These are phyloP conservation scores for Coemansia sp. DNA, from an alignment of 192 early-diverging fungal species.

Conservation along the genomic window DNA sequence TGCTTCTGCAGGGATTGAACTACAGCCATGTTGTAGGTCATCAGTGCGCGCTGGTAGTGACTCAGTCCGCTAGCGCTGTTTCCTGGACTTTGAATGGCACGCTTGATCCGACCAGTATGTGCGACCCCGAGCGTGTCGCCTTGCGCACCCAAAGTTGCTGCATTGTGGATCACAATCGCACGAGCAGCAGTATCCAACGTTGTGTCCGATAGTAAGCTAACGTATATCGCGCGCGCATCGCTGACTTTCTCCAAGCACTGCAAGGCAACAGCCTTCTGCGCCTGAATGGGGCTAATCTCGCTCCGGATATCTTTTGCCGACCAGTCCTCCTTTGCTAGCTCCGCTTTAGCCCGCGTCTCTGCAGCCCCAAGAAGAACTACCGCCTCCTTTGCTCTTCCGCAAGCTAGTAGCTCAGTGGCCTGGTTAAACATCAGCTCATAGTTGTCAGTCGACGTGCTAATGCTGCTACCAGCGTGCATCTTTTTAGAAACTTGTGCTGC, in stretches of 20 bases:
- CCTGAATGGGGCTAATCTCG: conserved; percentile 41
- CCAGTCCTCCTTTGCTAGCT: conserved; percentile 27
- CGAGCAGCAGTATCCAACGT: conserved; percentile 21
- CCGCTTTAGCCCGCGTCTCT: conserved; percentile 12
- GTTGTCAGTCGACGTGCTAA: neutral
- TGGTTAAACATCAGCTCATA: conserved; percentile 48
- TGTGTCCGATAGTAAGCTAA: conserved; percentile 8
- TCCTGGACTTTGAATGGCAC: conserved; percentile 31
- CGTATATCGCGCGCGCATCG: conserved; percentile 23
- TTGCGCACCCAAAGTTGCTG: conserved; percentile 1
- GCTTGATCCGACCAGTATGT: conserved; percentile 14
- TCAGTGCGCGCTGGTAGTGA: conserved; percentile 29
- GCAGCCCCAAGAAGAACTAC: conserved; percentile 21
- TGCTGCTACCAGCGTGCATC: neutral
- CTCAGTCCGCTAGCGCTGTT: conserved; percentile 15
- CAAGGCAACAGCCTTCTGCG: conserved; percentile 37
- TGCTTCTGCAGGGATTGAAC: conserved; percentile 32
- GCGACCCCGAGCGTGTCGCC: neutral
- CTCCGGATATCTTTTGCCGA: conserved; percentile 26
- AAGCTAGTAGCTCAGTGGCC: conserved; percentile 34
- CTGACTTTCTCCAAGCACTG: conserved; percentile 16
- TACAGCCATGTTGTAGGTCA: conserved; percentile 46
- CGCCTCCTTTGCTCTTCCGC: conserved; percentile 23
- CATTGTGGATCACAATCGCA: conserved; percentile 34
- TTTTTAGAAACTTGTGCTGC: conserved; percentile 19